Percentiles rank a stretch among this genome's conserved stretches.
Evolutionary conservation across 2,329 filamentous ascomycete genomes (phyloP).

Genomic region (Alternaria conjuncta): DNA sequence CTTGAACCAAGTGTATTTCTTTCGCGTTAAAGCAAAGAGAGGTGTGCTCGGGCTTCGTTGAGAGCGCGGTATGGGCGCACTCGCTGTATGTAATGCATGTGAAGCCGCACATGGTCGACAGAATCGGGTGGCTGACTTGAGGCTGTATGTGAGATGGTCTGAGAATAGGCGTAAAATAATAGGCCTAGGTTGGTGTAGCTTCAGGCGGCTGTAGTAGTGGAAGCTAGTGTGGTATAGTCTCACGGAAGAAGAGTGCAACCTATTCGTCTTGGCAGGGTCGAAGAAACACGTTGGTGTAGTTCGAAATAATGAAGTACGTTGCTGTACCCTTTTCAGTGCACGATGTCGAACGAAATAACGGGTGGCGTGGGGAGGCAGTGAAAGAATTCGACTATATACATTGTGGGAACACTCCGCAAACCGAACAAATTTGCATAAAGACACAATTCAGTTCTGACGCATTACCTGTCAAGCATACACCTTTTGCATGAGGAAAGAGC

Average conservation of each 20-base stretch:
- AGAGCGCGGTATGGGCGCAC: background rate
- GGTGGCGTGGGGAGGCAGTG: background rate
- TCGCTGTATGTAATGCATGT: background rate
- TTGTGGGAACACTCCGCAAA: background rate
- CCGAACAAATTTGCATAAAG: background rate
- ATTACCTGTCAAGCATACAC: background rate
- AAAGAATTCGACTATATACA: background rate
- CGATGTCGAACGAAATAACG: background rate
- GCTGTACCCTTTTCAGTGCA: background rate
- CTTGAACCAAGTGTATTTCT: background rate
- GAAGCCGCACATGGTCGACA: background rate
- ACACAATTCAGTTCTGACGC: background rate
- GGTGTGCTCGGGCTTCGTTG: background rate
- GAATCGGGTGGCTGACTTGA: background rate
- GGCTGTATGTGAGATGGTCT: background rate
- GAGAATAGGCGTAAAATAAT: background rate
- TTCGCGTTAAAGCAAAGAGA: background rate
- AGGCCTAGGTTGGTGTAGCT: background rate
- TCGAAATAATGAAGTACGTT: background rate
- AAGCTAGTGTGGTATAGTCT: background rate
- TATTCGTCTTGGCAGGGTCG: background rate
- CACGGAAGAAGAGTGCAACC: background rate
- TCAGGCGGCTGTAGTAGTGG: background rate
- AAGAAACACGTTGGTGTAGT: background rate
- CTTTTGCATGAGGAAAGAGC: background rate